phyloP scores from a whole-genome alignment of 2,329 filamentous ascomycete species.

The Apiospora aurea region DNA sequence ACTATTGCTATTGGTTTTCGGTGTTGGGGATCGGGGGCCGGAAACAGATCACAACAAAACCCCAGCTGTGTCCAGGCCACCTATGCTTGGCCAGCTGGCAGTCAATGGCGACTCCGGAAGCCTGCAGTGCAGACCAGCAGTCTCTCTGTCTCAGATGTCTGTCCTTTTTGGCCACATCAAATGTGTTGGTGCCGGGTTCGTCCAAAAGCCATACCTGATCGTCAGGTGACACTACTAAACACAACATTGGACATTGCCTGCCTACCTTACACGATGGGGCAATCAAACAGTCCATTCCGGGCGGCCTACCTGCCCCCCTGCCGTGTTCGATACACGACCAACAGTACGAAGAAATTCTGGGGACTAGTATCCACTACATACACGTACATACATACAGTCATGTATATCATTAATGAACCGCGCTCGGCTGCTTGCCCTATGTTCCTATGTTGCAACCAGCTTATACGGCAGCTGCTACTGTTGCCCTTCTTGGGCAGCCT shows the following conservation, averaged over 20 bases:
- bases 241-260: not conserved
- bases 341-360: constrained; percentile 10
- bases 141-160: not conserved
- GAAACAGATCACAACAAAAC: not conserved
- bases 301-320: constrained; percentile 2
- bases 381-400: not conserved
- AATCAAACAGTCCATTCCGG: constrained; percentile 15
- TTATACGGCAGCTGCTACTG: not conserved
- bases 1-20: not conserved
- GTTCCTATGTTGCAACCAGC: not conserved
- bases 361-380: constrained; percentile 1
- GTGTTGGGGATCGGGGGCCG: not conserved
- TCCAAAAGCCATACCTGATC: not conserved
- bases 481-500: not conserved
- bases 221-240: not conserved
- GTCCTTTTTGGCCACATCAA: not conserved
- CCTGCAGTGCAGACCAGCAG: not conserved
- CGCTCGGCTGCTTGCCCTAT: not conserved
- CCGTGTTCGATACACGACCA: not conserved
- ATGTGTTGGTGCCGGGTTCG: constrained; percentile 15
- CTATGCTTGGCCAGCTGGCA: not conserved
- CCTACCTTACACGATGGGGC: constrained; percentile 15
- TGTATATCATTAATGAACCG: constrained; percentile 5
- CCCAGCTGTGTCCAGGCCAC: not conserved
- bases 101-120: not conserved